A percentile compares a stretch with the other conserved stretches of the same genome.
These are phyloP conservation scores for Coemansia sp. DNA, from an alignment of 192 early-diverging fungal species.

Conservation along the genomic window DNA sequence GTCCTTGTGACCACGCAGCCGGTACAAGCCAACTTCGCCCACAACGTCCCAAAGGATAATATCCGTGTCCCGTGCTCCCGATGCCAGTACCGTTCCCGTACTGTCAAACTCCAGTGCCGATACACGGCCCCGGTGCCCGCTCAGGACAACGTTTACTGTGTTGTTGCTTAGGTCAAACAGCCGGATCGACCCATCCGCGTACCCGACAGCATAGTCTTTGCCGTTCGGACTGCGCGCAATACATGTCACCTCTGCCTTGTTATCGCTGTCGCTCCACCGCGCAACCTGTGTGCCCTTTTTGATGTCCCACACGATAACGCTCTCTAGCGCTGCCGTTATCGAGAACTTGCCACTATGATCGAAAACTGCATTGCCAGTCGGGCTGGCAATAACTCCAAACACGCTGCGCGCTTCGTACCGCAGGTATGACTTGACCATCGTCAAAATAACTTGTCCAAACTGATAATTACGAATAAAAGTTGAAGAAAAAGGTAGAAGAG, in stretches of 20 bases:
- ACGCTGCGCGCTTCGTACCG: slow-evolving; percentile 76
- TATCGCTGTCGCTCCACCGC: slow-evolving; percentile 80
- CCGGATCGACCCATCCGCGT: slow-evolving; percentile 90
- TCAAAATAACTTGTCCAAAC: background rate
- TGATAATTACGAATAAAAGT: background rate
- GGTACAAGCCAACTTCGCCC: slow-evolving; percentile 82
- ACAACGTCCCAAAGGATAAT: slow-evolving; percentile 95
- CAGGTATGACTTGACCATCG: slow-evolving; percentile 66
- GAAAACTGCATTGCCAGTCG: slow-evolving; percentile 69
- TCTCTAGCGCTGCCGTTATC: slow-evolving; percentile 82
- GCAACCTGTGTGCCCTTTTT: slow-evolving; percentile 75
- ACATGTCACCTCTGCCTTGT: slow-evolving; percentile 83
- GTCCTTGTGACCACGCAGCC: slow-evolving; percentile 95
- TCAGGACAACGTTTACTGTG: slow-evolving; percentile 72
- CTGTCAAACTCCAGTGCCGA: slow-evolving; percentile 82
- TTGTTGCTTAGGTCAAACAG: slow-evolving; percentile 72
- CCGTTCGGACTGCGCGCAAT: slow-evolving; percentile 70
- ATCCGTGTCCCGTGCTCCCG: slow-evolving; percentile 92
- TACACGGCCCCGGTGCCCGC: slow-evolving; percentile 88
- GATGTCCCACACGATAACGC: slow-evolving; percentile 82
- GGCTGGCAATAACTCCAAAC: slow-evolving; percentile 84
- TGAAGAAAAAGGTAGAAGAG: slow-evolving; percentile 7
- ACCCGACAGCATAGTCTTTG: slow-evolving; percentile 86
- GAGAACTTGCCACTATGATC: slow-evolving; percentile 71
- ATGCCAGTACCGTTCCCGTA: slow-evolving; percentile 79